Evolutionary conservation across 768 basidiomycete species (phyloP), one percentile per base, ranked within the genome.

Genomic region (Tremella yokohamensis): DNA sequence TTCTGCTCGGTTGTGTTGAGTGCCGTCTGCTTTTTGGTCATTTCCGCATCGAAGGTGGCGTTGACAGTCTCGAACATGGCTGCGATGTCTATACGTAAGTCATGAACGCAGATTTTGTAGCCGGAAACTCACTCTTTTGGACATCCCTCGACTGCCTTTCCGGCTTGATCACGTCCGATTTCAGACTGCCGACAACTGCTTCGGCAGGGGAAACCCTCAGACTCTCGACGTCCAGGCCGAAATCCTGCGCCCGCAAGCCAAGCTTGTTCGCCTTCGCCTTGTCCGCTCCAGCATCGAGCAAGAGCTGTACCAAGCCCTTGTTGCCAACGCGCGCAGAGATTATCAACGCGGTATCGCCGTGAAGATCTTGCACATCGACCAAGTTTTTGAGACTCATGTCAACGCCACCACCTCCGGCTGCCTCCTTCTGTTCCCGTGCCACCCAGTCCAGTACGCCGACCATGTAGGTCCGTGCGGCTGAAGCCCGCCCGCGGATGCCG

Each of bases 291-390:
- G 91, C 89, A 69, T 96, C 93, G 58, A 99, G 68, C 65, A 98
- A 76, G 2, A 90, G 86, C 67, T 87, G 81, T 13, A 97, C 91
- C 58, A 98, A 75, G 60, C 87, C 86, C 61, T 87, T 81, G 74
- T 91, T 96, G 1, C 96, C 96, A 0, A 98, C 87, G 56, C 94
- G 79, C 0, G 94, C 93, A 13, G 94, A 90, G 66, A 98, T 89
- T 78, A 96, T 96, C 68, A 99, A 76, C 7, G 90, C 90, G 0
- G 94, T 97, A 72, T 99, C 96, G 0, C 94, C 96, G 73, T 97
- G 87, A 64, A 89, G 85, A 70, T 99, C 96, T 76, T 90, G 89
- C 40, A 94, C 79, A 75, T 98, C 90, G 11, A 98, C 85, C 51
- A 97, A 77, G 3, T 84, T 85, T 56, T 70, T 70, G 49, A 74